Evolutionary conservation across 2,329 filamentous ascomycete genomes (phyloP).

Genomic region (Sporothrix brasiliensis): DNA sequence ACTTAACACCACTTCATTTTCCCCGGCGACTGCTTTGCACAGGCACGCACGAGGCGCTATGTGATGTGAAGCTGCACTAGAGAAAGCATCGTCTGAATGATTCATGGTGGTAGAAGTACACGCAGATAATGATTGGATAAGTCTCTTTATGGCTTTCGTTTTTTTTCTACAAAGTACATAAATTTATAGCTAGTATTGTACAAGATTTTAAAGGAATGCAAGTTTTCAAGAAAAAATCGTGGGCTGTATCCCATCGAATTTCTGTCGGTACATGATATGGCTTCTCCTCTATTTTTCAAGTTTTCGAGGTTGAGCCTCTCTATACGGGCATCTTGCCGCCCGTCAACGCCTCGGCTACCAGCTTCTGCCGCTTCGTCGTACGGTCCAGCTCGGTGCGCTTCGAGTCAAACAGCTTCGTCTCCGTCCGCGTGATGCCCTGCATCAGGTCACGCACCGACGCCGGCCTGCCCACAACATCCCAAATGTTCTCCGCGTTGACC

Average conservation of each 20-base stretch:
- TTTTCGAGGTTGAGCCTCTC: not conserved
- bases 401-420: conserved; percentile 44
- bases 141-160: conserved; percentile 12
- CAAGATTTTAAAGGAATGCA: conserved; percentile 14
- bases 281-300: not conserved
- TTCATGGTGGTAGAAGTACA: not conserved
- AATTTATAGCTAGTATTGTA: conserved; percentile 29
- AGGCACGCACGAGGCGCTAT: not conserved
- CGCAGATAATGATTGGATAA: conserved; percentile 19
- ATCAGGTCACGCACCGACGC: conserved; percentile 52
- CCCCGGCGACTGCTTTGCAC: not conserved
- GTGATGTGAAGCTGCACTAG: not conserved
- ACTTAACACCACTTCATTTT: not conserved
- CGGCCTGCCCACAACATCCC: conserved; percentile 55
- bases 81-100: not conserved
- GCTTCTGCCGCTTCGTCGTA: conserved; percentile 56
- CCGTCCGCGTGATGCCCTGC: conserved; percentile 42
- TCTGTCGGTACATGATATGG: not conserved
- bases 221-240: not conserved
- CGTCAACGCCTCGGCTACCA: conserved; percentile 61
- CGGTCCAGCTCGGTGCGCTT: conserved; percentile 48
- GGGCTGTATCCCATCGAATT: not conserved
- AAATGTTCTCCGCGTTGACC: conserved; percentile 51
- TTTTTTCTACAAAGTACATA: conserved; percentile 24
- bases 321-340: conserved; percentile 56